Percentiles rank a stretch among this genome's conserved stretches.
phyloP scores from a whole-genome alignment of 345 rosid genomes.

The Citrus hindsii region DNA sequence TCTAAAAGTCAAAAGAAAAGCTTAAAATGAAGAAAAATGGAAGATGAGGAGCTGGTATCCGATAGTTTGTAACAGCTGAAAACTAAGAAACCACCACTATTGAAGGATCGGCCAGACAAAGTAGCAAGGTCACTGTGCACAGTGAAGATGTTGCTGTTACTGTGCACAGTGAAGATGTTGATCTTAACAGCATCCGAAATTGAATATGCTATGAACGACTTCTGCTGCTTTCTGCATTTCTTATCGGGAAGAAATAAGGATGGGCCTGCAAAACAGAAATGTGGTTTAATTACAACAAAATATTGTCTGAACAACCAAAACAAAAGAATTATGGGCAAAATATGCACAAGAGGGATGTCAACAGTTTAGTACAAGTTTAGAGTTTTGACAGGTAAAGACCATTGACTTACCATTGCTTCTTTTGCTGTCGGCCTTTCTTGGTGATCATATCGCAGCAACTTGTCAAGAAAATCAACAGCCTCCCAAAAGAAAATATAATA shows the following conservation, averaged over 20 bases:
- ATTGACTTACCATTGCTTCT: conserved; percentile 79
- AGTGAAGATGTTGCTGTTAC: conserved; percentile 1
- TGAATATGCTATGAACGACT: conserved; percentile 33
- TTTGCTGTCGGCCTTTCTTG: conserved; percentile 97
- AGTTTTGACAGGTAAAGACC: background rate
- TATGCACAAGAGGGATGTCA: background rate
- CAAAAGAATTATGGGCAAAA: background rate
- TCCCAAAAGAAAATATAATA: conserved; percentile 19
- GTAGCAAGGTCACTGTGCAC: conserved; percentile 6
- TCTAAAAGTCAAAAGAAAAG: background rate
- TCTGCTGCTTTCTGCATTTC: conserved; percentile 90
- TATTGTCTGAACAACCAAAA: too few species aligned
- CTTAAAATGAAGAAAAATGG: background rate
- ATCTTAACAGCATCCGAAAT: conserved; percentile 18
- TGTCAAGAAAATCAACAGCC: conserved; percentile 97
- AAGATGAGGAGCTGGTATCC: background rate
- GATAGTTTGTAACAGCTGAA: background rate
- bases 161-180: background rate
- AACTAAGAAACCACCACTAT: background rate
- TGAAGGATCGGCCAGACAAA: conserved; percentile 16
- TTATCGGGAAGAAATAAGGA: conserved; percentile 81
- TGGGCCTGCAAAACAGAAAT: conserved; percentile 57
- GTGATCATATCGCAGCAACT: conserved; percentile 91
- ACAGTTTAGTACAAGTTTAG: background rate
- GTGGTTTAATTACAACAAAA: background rate